Evolutionary conservation across 2,329 filamentous ascomycete genomes (phyloP).

Genomic region (Penicillium sp.): DNA sequence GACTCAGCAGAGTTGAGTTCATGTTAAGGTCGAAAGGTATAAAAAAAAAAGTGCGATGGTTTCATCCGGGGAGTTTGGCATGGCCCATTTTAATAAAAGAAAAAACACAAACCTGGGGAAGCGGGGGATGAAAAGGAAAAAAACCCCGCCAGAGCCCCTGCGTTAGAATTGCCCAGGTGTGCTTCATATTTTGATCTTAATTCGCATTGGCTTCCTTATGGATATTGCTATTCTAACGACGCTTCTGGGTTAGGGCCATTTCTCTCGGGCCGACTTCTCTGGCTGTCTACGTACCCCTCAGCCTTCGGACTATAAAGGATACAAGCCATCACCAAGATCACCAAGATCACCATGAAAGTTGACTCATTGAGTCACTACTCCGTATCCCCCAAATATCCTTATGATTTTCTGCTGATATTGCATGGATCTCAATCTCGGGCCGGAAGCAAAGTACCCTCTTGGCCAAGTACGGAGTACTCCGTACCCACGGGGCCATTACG

Average conservation of each 20-base stretch:
- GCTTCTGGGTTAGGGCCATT: neutral
- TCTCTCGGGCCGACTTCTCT: slow-evolving; percentile 1
- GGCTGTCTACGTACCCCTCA: neutral
- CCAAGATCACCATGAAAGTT: neutral
- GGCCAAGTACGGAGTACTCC: neutral
- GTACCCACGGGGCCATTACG: neutral
- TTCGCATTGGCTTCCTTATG: neutral
- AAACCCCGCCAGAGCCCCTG: slow-evolving; percentile 16
- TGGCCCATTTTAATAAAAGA: neutral
- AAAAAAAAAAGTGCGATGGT: neutral
- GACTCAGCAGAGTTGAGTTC: neutral
- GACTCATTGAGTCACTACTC: neutral
- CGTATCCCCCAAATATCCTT: neutral
- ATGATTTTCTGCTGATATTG: neutral
- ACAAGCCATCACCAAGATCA: neutral
- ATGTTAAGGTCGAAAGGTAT: neutral
- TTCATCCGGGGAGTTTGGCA: neutral
- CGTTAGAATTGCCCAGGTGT: neutral
- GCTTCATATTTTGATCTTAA: neutral
- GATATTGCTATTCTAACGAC: neutral
- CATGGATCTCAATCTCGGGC: neutral
- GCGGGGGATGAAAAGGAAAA: slow-evolving; percentile 4
- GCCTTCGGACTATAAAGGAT: neutral
- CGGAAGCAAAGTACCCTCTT: neutral
- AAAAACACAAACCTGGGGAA: slow-evolving; percentile 16